Evolutionary conservation across 768 basidiomycete genomes (phyloP).

Genomic region (Sutorius australiensis): DNA sequence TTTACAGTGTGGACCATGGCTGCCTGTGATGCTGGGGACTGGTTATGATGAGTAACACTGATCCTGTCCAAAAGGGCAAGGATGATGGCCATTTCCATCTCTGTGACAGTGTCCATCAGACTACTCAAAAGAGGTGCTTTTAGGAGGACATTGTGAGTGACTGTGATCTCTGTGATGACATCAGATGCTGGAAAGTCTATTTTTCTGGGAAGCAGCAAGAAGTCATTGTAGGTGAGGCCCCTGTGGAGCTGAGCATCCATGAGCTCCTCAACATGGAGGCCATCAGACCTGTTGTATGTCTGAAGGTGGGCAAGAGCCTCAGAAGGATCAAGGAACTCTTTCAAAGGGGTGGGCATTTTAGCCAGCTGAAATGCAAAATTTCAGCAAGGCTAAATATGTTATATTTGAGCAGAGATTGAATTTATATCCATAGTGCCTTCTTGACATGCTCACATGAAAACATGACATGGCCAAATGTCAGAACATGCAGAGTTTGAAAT

Average conservation of each 20-base stretch:
- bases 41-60: slow-evolving; percentile 98
- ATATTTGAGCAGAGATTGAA: slow-evolving; percentile 12
- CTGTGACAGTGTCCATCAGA: slow-evolving; percentile 99
- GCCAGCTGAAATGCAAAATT: slow-evolving; percentile 16
- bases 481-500: neutral
- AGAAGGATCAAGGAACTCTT: slow-evolving; percentile 58
- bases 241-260: slow-evolving; percentile 85
- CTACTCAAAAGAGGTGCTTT: slow-evolving; percentile 97
- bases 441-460: too few relatives aligned
- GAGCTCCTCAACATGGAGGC: slow-evolving; percentile 78
- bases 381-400: neutral
- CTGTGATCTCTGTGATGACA: slow-evolving; percentile 77
- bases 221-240: slow-evolving; percentile 97
- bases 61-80: slow-evolving; percentile 96
- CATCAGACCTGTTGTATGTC: slow-evolving; percentile 70
- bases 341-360: slow-evolving; percentile 34
- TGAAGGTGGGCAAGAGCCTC: slow-evolving; percentile 74
- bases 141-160: slow-evolving; percentile 86
- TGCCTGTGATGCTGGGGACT: slow-evolving; percentile 78
- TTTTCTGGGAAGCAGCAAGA: slow-evolving; percentile 90
- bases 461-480: neutral
- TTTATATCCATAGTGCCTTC: too few relatives aligned
- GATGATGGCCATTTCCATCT: slow-evolving; percentile 87
- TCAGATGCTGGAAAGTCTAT: slow-evolving; percentile 87
- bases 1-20: slow-evolving; percentile 98